These are phyloP conservation scores for Smallanthus sonchifolius DNA, from an alignment of 129 eudicot genomes.

Conservation along the genomic window DNA sequence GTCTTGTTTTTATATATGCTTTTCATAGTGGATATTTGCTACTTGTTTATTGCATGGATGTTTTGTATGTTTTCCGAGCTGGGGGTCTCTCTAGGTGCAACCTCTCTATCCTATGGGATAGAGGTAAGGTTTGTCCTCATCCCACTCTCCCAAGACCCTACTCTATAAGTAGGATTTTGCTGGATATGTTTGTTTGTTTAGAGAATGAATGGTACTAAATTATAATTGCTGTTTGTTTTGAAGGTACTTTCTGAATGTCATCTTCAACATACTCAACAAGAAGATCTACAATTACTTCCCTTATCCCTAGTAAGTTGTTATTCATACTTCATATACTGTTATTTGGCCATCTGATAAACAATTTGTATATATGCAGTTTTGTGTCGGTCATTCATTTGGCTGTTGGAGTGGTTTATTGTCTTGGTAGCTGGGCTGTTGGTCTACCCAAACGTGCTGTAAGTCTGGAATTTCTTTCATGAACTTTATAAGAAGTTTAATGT, in stretches of 20 bases:
- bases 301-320: constrained; percentile 83
- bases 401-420: constrained; percentile 83
- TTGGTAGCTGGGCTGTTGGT: constrained; percentile 84
- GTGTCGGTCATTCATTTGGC: constrained; percentile 82
- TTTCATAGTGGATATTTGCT: too few relatives aligned
- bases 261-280: constrained; percentile 97
- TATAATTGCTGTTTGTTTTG: constrained; percentile 14
- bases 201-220: not conserved
- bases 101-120: too few relatives aligned
- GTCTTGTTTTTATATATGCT: too few relatives aligned
- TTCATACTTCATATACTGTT: not conserved
- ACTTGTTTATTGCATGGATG: too few relatives aligned
- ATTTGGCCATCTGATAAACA: not conserved
- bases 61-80: too few relatives aligned
- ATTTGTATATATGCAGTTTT: constrained; percentile 45
- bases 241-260: constrained; percentile 93
- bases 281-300: constrained; percentile 99
- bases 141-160: too few relatives aligned
- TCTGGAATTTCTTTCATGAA: not conserved
- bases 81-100: too few relatives aligned
- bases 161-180: too few relatives aligned
- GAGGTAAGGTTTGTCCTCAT: too few relatives aligned
- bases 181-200: too few relatives aligned
- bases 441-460: constrained; percentile 97
- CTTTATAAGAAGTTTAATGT: not conserved